Conservation (phyloP, 2,329 filamentous ascomycete genomes). For the Neopestalotiopsis rosae region DNA sequence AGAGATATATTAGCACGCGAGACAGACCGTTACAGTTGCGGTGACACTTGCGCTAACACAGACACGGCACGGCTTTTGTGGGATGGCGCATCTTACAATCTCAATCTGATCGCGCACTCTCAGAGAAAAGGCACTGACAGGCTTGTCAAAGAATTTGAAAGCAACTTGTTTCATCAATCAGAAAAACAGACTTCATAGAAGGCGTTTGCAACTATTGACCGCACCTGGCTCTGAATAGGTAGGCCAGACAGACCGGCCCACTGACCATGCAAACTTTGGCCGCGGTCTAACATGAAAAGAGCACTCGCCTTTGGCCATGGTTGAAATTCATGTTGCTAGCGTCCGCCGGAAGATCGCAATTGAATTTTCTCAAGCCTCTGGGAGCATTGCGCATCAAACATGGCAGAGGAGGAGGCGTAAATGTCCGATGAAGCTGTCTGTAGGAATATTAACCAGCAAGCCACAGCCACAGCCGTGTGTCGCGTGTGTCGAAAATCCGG, state of each 20-base stretch:
- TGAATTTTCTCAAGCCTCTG: too few relatives aligned
- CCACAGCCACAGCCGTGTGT: neutral
- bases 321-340: too few relatives aligned
- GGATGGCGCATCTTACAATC: neutral
- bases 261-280: too few relatives aligned
- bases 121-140: neutral
- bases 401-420: too few relatives aligned
- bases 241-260: too few relatives aligned
- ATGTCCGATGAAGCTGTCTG: neutral
- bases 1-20: slow-evolving; percentile 1
- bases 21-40: slow-evolving; percentile 3
- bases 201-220: too few relatives aligned
- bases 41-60: neutral
- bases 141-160: neutral
- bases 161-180: neutral
- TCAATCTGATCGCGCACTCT: neutral
- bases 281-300: too few relatives aligned
- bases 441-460: too few relatives aligned
- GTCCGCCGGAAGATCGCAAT: too few relatives aligned
- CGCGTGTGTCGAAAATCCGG: neutral
- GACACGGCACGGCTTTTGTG: neutral
- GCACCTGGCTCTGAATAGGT: too few relatives aligned
- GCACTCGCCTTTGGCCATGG: too few relatives aligned
- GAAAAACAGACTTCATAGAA: neutral
- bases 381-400: too few relatives aligned